phyloP scores from a whole-genome alignment of 2,329 filamentous ascomycete species.

The Aspergillus caelatus region DNA sequence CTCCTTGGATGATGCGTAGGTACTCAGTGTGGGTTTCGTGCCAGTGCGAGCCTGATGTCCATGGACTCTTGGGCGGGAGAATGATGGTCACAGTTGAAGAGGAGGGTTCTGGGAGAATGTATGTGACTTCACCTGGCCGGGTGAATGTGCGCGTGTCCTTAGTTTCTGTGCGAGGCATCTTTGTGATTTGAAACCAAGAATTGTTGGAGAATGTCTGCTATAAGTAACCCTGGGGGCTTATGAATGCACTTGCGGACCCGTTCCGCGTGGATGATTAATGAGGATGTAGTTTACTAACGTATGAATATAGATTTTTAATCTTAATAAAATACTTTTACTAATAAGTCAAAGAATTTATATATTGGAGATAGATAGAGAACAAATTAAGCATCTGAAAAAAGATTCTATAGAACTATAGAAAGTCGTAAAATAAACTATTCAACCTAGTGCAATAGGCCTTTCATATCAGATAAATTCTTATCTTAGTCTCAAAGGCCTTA shows the following conservation, averaged over 20 bases:
- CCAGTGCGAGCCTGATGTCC: neutral
- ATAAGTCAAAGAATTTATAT: neutral
- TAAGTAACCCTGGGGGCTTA: neutral
- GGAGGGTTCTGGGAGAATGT: neutral
- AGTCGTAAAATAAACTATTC: too few relatives aligned
- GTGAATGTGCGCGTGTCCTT: neutral
- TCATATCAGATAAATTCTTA: too few relatives aligned
- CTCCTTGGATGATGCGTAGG: neutral
- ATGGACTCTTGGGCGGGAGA: neutral
- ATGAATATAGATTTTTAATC: neutral
- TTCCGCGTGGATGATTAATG: neutral
- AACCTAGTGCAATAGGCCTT: too few relatives aligned
- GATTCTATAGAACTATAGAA: too few relatives aligned
- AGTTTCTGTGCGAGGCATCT: neutral
- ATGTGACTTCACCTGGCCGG: neutral
- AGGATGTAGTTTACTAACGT: neutral
- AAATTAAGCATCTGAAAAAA: too few relatives aligned
- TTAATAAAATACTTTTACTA: neutral
- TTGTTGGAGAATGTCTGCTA: neutral
- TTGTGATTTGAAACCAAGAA: neutral
- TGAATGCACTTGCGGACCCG: neutral
- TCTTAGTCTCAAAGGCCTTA: too few relatives aligned
- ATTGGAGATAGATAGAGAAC: neutral
- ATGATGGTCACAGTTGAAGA: neutral
- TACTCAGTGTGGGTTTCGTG: neutral